A percentile compares a stretch with the other conserved stretches of the same genome.
These are phyloP conservation scores for Melastoma candidum DNA, from an alignment of 441 rosid genomes.

Conservation along the genomic window DNA sequence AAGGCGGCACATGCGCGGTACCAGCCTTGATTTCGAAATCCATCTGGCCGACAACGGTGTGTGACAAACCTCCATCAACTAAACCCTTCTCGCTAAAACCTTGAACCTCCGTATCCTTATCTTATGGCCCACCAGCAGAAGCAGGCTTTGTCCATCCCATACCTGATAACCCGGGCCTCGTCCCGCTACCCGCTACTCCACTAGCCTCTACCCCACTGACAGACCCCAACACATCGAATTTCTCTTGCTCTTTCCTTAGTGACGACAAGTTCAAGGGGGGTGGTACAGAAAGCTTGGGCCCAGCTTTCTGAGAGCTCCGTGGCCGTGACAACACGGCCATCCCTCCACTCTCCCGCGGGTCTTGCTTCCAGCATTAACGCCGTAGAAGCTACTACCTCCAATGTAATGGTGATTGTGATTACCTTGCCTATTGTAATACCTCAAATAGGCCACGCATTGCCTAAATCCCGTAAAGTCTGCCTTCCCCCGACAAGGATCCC, in stretches of 20 bases:
- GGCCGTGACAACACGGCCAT: conserved; percentile 91
- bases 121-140: conserved; percentile 23
- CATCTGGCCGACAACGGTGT: conserved; percentile 33
- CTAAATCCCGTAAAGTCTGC: no score
- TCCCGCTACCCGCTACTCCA: conserved; percentile 55
- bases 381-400: conserved; percentile 24
- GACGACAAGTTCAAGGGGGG: conserved; percentile 99
- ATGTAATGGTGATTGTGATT: conserved; percentile 29
- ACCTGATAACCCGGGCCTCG: conserved; percentile 70
- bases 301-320: conserved; percentile 84
- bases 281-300: conserved; percentile 92
- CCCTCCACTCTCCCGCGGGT: conserved; percentile 51
- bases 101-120: conserved; percentile 41
- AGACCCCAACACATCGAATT: conserved; percentile 62
- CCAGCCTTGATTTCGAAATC: conserved; percentile 20
- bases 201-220: conserved; percentile 55
- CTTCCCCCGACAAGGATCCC: no score
- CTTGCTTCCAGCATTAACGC: conserved; percentile 31
- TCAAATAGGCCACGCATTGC: no score
- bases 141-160: conserved; percentile 87
- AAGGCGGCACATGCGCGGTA: conserved; percentile 41
- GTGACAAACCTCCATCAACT: conserved; percentile 27
- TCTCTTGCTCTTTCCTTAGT: conserved; percentile 76
- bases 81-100: conserved; percentile 17
- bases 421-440: conserved; percentile 13